Conservation (phyloP, 2,329 filamentous ascomycete species). For the Arthrobotrys iridis region DNA sequence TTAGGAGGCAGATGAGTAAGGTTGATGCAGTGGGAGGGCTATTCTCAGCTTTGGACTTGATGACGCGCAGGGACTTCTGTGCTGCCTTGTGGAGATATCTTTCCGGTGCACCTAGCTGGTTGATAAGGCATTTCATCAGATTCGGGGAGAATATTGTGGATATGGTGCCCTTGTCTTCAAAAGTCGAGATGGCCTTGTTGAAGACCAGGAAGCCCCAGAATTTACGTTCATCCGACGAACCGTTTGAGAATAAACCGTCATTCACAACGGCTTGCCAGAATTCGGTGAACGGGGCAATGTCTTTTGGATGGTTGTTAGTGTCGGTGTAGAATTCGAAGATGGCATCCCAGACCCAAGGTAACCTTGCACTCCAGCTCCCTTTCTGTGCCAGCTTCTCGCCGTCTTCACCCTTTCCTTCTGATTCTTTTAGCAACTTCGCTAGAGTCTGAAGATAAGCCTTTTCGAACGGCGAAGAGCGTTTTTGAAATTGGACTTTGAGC, state of each 20-base stretch:
- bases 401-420: slow-evolving; percentile 47
- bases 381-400: slow-evolving; percentile 39
- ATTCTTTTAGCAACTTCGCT: slow-evolving; percentile 44
- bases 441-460: slow-evolving; percentile 40
- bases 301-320: neutral
- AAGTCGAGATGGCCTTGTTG: slow-evolving; percentile 72
- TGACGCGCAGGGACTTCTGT: slow-evolving; percentile 76
- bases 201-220: slow-evolving; percentile 91
- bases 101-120: slow-evolving; percentile 80
- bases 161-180: slow-evolving; percentile 64
- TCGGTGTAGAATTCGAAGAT: slow-evolving; percentile 38
- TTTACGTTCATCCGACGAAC: slow-evolving; percentile 86
- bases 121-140: slow-evolving; percentile 81
- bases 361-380: slow-evolving; percentile 43
- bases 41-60: slow-evolving; percentile 61
- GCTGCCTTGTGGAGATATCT: slow-evolving; percentile 83
- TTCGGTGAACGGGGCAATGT: slow-evolving; percentile 69
- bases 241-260: slow-evolving; percentile 82
- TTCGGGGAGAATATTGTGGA: slow-evolving; percentile 81
- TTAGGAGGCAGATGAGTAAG: slow-evolving; percentile 52
- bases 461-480: slow-evolving; percentile 41
- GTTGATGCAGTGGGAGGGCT: slow-evolving; percentile 63
- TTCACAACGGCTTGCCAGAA: slow-evolving; percentile 91
- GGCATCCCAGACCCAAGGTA: slow-evolving; percentile 49
- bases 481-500: slow-evolving; percentile 33